These are phyloP conservation scores for Malassezia slooffiae DNA, from an alignment of 1,284 basidiomycete species.

Conservation along the genomic window DNA sequence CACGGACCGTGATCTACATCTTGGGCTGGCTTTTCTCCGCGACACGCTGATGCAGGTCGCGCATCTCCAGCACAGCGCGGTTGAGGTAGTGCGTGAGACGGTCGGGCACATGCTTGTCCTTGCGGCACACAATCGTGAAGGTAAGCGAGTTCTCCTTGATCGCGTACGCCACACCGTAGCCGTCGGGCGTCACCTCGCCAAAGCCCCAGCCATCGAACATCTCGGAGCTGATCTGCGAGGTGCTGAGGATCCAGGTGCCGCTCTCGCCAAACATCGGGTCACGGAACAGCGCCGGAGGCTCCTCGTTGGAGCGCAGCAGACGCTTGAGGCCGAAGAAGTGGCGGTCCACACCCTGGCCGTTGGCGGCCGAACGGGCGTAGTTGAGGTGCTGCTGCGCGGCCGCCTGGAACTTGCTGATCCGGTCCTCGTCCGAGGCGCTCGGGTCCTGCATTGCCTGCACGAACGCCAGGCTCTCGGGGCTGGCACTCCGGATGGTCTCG, in stretches of 20 bases:
- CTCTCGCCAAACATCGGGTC: slow-evolving; percentile 64
- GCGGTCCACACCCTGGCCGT: slow-evolving; percentile 87
- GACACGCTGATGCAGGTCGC: slow-evolving; percentile 38
- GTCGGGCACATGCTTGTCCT: slow-evolving; percentile 53
- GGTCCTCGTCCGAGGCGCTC: slow-evolving; percentile 52
- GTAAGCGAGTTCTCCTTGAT: slow-evolving; percentile 78
- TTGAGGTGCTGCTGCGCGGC: slow-evolving; percentile 73
- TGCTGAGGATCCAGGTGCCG: slow-evolving; percentile 83
- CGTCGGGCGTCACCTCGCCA: slow-evolving; percentile 78
- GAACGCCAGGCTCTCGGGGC: slow-evolving; percentile 72
- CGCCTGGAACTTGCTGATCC: slow-evolving; percentile 62
- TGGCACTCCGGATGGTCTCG: slow-evolving; percentile 81
- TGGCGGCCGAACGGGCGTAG: slow-evolving; percentile 80
- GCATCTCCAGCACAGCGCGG: slow-evolving; percentile 44
- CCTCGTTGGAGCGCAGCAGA: slow-evolving; percentile 64
- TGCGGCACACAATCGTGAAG: slow-evolving; percentile 82
- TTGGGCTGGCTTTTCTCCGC: slow-evolving; percentile 20
- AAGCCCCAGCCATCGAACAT: slow-evolving; percentile 93
- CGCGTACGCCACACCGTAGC: slow-evolving; percentile 83
- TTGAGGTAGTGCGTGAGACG: slow-evolving; percentile 46
- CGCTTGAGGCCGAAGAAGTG: slow-evolving; percentile 87
- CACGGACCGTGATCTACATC: no score
- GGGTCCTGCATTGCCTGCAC: slow-evolving; percentile 73
- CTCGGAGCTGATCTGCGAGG: slow-evolving; percentile 70
- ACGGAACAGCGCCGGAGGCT: slow-evolving; percentile 64